Evolutionary conservation across 75 land plant species (phyloP).

Genomic region (Picea sitchensis): DNA sequence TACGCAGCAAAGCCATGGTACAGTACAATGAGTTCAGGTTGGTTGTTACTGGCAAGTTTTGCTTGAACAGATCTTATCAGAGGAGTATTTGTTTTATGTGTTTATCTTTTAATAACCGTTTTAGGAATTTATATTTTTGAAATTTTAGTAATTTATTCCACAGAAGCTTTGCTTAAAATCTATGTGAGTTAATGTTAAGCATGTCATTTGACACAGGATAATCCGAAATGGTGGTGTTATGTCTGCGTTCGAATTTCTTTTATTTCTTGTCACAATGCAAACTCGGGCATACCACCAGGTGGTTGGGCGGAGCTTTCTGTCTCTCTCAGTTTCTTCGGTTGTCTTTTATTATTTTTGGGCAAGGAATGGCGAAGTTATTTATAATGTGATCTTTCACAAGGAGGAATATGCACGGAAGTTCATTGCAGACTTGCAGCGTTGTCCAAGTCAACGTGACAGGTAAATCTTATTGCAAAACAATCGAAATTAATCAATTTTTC

Average conservation of each 20-base stretch:
- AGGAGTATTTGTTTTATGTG: background rate
- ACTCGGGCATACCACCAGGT: slow-evolving; percentile 13
- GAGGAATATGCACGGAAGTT: slow-evolving; percentile 21
- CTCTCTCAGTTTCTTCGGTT: slow-evolving; percentile 24
- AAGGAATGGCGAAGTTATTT: slow-evolving; percentile 27
- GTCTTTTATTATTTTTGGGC: slow-evolving; percentile 48
- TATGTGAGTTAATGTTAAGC: background rate
- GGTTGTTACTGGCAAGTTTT: background rate
- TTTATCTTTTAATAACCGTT: background rate
- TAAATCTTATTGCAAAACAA: background rate
- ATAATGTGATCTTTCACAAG: slow-evolving; percentile 20
- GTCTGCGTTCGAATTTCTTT: slow-evolving; percentile 24
- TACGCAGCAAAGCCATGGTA: slow-evolving; percentile 24
- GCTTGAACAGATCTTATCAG: background rate
- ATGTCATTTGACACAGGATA: slow-evolving; percentile 19
- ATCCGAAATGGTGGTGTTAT: slow-evolving; percentile 34
- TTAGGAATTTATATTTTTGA: background rate
- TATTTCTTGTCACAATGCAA: slow-evolving; percentile 23
- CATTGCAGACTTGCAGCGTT: slow-evolving; percentile 7
- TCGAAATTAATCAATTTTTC: too few relatives aligned
- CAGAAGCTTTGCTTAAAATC: background rate
- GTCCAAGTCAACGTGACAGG: slow-evolving; percentile 16
- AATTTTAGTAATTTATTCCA: background rate
- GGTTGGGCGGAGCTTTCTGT: slow-evolving; percentile 31
- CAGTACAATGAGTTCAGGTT: slow-evolving; percentile 39